Base-by-base conservation (phyloP, 257 asterid genomes). In the Penstemon eatonii region DNA sequence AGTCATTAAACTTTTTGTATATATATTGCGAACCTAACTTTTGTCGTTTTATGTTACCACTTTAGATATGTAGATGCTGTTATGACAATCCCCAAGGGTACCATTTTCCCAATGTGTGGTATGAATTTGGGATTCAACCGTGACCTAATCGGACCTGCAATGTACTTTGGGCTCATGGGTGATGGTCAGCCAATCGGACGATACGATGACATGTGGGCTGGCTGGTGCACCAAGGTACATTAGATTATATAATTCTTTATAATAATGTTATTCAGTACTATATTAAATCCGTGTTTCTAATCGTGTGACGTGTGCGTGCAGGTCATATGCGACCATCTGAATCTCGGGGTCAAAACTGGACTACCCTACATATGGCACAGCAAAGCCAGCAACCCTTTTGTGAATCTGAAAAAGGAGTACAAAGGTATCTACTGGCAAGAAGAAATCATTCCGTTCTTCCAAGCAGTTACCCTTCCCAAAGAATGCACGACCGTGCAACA, bases 91-190 rank as follows among this genome's bases (percentile, higher is more conserved):
- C 96, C 96, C 37, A 89, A 85, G 84, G 88, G 89, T 8, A 85
- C 90, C 19, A 57, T 89, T 45, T 89, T 83, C 76, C 96, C 96
- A 11, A 88, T 88, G 96, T 88, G 96, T 55, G 92, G 90, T 10
- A 88, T 88, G 96, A 88, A 88, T 58, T 76, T 88, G 84, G 96
- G 77, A 0, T 88, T 88, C 80, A 61, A 88, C 73, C 93, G 96
- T 40, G 94, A 89, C 8, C 80, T 89, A 53, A 89, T 89, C 37
- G 96, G 96, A 56, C 95, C 96, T 2, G 96, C 95, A n/a, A 89
- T 89, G 96, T 89, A 89, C 86, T 89, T 89, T 70, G 96, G 96
- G 25, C 90, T 87, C 75, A 86, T 89, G 95, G 96, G 96, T 19
- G 95, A 89, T 8, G 96, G 96, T 51, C 96, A 89, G 79, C 96